phyloP scores from a whole-genome alignment of 2,329 filamentous ascomycete species.

The Neofusicoccum cordaticola region DNA sequence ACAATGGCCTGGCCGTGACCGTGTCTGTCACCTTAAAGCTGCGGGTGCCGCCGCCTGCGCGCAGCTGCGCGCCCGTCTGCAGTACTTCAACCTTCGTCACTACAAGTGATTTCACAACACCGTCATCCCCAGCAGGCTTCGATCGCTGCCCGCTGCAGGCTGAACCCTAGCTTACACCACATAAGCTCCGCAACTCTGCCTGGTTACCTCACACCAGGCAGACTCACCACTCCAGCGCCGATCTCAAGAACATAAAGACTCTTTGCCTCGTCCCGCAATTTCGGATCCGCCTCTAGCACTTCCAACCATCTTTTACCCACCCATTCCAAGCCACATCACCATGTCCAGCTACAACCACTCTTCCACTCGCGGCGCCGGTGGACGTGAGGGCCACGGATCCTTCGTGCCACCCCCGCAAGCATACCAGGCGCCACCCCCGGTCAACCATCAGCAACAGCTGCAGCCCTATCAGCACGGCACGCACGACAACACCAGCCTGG shows the following conservation, averaged over 20 bases:
- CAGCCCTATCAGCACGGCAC: background rate
- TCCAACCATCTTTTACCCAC: background rate
- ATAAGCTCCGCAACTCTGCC: background rate
- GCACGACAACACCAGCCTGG: background rate
- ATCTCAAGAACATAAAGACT: background rate
- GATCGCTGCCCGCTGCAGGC: background rate
- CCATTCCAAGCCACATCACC: slow-evolving; percentile 39
- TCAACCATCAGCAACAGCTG: slow-evolving; percentile 12
- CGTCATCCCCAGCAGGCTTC: background rate
- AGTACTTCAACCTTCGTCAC: background rate
- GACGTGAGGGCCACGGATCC: slow-evolving; percentile 53
- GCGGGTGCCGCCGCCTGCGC: background rate
- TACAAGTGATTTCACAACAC: background rate
- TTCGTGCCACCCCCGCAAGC: slow-evolving; percentile 52
- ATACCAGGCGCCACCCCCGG: slow-evolving; percentile 1
- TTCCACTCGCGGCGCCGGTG: slow-evolving; percentile 41
- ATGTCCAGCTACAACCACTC: slow-evolving; percentile 63
- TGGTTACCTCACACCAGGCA: background rate
- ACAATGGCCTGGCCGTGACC: background rate
- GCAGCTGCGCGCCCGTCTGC: background rate
- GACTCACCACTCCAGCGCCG: background rate
- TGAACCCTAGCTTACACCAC: slow-evolving; percentile 8
- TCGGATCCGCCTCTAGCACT: background rate
- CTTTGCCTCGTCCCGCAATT: background rate
- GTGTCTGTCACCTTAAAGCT: background rate